Evolutionary conservation across 2,329 filamentous ascomycete species (phyloP).

Genomic region (Zasmidium citrigriseum): DNA sequence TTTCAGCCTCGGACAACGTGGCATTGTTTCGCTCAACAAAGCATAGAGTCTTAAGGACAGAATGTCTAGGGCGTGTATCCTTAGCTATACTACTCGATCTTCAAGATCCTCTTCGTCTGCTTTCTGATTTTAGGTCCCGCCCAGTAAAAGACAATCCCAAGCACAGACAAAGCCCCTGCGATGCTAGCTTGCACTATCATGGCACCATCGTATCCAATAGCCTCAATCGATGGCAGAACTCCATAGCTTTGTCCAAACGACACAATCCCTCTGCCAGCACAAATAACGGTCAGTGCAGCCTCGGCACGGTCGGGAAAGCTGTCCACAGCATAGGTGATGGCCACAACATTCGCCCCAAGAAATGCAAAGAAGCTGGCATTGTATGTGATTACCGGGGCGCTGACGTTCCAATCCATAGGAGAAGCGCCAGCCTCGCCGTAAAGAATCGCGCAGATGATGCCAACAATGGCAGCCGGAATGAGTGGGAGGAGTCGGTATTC

Average conservation of each 20-base stretch:
- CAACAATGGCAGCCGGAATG: slow-evolving; percentile 42
- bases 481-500: slow-evolving; percentile 41
- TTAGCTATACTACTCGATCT: too few species aligned
- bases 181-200: too few species aligned
- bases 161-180: too few species aligned
- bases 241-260: slow-evolving; percentile 44
- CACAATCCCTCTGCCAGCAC: slow-evolving; percentile 48
- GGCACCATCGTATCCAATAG: slow-evolving; percentile 36
- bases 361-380: slow-evolving; percentile 37
- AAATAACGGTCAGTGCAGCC: slow-evolving; percentile 48
- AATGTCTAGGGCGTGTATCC: too few species aligned
- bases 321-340: slow-evolving; percentile 48
- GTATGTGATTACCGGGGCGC: slow-evolving; percentile 24
- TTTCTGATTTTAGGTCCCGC: too few species aligned
- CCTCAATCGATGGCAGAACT: too few species aligned
- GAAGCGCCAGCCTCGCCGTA: slow-evolving; percentile 35
- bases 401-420: slow-evolving; percentile 26
- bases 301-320: slow-evolving; percentile 46
- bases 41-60: too few species aligned
- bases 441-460: slow-evolving; percentile 40
- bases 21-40: too few species aligned
- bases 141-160: too few species aligned
- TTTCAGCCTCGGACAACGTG: too few species aligned
- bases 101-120: too few species aligned
- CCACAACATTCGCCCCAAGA: slow-evolving; percentile 47